Conservation (phyloP, 768 basidiomycete species). For the Asterophora parasitica region DNA sequence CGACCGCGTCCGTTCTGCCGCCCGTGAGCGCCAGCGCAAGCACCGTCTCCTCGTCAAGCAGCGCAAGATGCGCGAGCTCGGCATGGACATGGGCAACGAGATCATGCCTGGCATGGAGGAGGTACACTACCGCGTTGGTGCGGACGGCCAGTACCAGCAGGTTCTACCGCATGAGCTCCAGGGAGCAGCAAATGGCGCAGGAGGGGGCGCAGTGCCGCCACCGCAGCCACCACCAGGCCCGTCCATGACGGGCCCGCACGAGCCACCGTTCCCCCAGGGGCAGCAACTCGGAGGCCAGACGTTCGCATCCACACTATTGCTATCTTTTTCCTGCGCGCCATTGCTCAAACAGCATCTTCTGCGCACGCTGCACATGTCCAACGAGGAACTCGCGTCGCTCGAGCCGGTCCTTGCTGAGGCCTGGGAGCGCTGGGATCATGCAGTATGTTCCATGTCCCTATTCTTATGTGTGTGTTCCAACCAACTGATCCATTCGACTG, state of each 20-base stretch:
- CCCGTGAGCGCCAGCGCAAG: constrained; percentile 77
- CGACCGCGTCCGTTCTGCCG: constrained; percentile 70
- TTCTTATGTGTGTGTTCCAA: constrained; percentile 1
- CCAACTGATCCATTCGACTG: neutral
- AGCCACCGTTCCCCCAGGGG: constrained; percentile 61
- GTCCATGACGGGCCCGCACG: constrained; percentile 30
- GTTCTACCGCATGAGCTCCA: constrained; percentile 39
- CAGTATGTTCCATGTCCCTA: constrained; percentile 43
- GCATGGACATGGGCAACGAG: constrained; percentile 77
- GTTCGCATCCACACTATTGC: constrained; percentile 72
- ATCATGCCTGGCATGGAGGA: constrained; percentile 62
- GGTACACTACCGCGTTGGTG: constrained; percentile 55
- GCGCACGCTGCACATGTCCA: constrained; percentile 67
- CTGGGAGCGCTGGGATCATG: constrained; percentile 84
- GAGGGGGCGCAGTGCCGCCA: constrained; percentile 20
- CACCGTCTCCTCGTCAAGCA: constrained; percentile 77
- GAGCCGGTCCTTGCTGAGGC: constrained; percentile 80
- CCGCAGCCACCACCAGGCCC: constrained; percentile 29
- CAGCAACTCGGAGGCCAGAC: constrained; percentile 62
- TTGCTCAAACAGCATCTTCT: constrained; percentile 72
- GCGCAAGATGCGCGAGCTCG: constrained; percentile 77
- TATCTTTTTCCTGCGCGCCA: constrained; percentile 73
- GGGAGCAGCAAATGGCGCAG: neutral
- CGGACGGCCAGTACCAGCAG: constrained; percentile 41
- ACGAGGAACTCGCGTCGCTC: constrained; percentile 72